Evolutionary conservation across 805 yeast genomes (phyloP).

Genomic region (Yamadazyma nakazawae): DNA sequence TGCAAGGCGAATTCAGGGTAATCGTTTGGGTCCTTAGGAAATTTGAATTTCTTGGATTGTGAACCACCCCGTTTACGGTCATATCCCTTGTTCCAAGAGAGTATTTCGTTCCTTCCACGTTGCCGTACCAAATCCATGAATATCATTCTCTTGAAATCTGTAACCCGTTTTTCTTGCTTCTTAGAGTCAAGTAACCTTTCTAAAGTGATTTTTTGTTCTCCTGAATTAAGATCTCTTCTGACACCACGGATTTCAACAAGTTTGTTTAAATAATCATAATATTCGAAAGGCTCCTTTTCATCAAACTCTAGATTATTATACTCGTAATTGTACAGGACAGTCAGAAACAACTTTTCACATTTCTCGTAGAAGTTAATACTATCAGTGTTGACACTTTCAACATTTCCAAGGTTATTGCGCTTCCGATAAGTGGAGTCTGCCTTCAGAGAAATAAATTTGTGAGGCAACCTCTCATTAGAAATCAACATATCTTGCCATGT

Average conservation of each 20-base stretch:
- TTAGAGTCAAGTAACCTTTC: neutral
- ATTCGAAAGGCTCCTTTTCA: conserved; percentile 10
- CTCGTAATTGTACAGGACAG: conserved; percentile 25
- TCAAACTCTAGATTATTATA: conserved; percentile 18
- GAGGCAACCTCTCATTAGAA: conserved; percentile 18
- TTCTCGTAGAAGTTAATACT: conserved; percentile 15
- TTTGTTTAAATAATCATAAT: conserved; percentile 6
- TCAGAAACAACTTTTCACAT: conserved; percentile 26
- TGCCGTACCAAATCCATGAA: conserved; percentile 1
- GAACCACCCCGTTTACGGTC: neutral
- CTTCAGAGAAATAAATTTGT: neutral
- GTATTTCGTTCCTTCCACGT: neutral
- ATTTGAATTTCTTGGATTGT: neutral
- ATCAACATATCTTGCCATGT: conserved; percentile 31
- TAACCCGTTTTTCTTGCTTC: neutral
- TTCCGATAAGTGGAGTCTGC: neutral
- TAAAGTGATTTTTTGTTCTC: neutral
- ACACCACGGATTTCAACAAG: neutral
- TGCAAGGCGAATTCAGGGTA: conserved; percentile 9
- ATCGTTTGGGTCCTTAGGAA: conserved; percentile 2
- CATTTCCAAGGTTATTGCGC: neutral
- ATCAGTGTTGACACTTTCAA: neutral
- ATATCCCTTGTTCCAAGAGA: conserved; percentile 13
- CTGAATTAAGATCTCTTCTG: neutral
- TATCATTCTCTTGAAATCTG: conserved; percentile 5